These are phyloP conservation scores for Sphaerostilbella broomeana DNA, from an alignment of 2,329 filamentous ascomycete species.

Conservation along the genomic window DNA sequence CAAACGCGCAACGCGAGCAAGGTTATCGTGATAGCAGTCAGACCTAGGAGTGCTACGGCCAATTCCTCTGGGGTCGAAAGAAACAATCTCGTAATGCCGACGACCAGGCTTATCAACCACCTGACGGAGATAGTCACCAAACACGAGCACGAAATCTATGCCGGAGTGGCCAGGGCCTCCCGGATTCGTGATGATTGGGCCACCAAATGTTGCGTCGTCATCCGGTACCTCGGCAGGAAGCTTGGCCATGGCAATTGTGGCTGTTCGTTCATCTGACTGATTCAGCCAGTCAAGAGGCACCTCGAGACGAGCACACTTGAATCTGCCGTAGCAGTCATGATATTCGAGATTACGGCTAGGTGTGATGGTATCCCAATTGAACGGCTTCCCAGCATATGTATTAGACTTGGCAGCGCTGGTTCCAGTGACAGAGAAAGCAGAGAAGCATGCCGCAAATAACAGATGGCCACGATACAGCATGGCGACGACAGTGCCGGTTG, in stretches of 20 bases:
- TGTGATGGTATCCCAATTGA: slow-evolving; percentile 31
- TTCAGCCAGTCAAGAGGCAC: slow-evolving; percentile 39
- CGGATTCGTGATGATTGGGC: slow-evolving; percentile 38
- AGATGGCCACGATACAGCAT: slow-evolving; percentile 14
- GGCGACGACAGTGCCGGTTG: too few species aligned
- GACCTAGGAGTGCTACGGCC: slow-evolving; percentile 30
- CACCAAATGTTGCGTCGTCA: slow-evolving; percentile 33
- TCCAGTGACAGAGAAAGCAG: slow-evolving; percentile 44
- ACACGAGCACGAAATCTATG: slow-evolving; percentile 21
- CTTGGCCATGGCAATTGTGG: slow-evolving; percentile 36
- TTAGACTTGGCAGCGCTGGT: neutral
- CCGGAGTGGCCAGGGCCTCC: slow-evolving; percentile 40
- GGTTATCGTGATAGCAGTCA: slow-evolving; percentile 31
- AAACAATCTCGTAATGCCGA: slow-evolving; percentile 35
- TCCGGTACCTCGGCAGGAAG: slow-evolving; percentile 33
- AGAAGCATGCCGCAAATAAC: slow-evolving; percentile 24
- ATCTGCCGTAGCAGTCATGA: slow-evolving; percentile 33
- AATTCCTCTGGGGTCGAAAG: slow-evolving; percentile 40
- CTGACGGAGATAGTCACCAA: slow-evolving; percentile 25
- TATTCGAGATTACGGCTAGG: slow-evolving; percentile 32
- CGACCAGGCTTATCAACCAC: slow-evolving; percentile 21
- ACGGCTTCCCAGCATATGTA: slow-evolving; percentile 11
- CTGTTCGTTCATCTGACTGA: slow-evolving; percentile 21
- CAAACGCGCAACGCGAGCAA: slow-evolving; percentile 24
- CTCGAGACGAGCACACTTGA: slow-evolving; percentile 35